Evolutionary conservation across 768 basidiomycete species (phyloP), one percentile per base, ranked within the genome.

Genomic region (Lepiota venenata): DNA sequence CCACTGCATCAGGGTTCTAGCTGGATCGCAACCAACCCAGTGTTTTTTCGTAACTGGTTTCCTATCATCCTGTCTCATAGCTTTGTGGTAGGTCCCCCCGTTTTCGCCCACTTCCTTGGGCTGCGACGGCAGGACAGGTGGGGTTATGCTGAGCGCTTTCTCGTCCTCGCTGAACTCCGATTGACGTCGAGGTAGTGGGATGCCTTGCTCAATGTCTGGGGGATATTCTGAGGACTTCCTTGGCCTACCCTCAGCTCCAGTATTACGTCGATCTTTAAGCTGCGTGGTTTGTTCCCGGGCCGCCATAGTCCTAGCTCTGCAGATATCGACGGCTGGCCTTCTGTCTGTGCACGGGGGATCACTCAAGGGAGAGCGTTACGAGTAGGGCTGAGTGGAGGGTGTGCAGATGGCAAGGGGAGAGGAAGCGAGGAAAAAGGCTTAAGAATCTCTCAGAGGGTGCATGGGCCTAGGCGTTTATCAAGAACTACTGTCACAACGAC

Each of bases 131-230:
- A 18, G 20, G 20, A 10, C 46, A 32, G 15, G 46, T 14, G 18
- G 46, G 4, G 12, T 10, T 5, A 10, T 14, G 46, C 32, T 8
- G n/a, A 18, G 11, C 12, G 16, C 46, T 27, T 50, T 50, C 21
- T 42, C 49, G 27, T 50, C 49, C 29, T 50, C 49, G 18, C 38
- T 50, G 5, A 42, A 18, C 15, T 41, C 22, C 10, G 46, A 35
- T 35, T 35, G 8, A 35, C 15, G 32, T 12, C 18, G 5, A 12
- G 46, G 8, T 12, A 35, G 32, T 16, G 32, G 32, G 32, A 32
- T 11, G 32, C 49, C 49, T 29, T 50, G 39, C 40, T 50, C 49
- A 9, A 50, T 25, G 39, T 50, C 49, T n/a, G n/a, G 27, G n/a
- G 21, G 18, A 20, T 50, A 42, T 9, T 15, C 16, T 11, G 49